Conservation (phyloP, 495 filamentous ascomycete species). For the Penicillium mononematosum region DNA sequence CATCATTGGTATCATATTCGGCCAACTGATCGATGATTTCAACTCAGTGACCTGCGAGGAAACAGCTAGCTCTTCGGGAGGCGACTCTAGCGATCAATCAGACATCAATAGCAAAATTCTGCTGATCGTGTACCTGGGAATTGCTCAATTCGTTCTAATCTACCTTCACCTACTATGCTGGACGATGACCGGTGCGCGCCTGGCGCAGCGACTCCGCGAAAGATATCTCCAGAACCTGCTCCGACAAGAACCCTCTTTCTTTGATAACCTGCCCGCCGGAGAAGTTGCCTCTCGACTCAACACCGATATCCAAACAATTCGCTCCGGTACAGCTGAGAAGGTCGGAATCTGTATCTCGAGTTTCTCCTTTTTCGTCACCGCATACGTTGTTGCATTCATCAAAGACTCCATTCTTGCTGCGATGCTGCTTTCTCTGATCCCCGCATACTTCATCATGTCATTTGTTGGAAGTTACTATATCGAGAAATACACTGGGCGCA, state of each 20-base stretch:
- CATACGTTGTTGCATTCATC: constrained; percentile 64
- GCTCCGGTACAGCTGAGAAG: constrained; percentile 65
- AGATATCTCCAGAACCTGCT: constrained; percentile 56
- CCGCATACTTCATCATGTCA: constrained; percentile 65
- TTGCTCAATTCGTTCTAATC: constrained; percentile 61
- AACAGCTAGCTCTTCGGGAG: constrained; percentile 18
- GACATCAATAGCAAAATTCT: constrained; percentile 58
- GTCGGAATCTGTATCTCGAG: constrained; percentile 59
- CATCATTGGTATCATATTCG: constrained; percentile 66
- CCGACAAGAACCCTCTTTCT: constrained; percentile 60
- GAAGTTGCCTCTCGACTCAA: constrained; percentile 63
- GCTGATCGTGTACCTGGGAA: constrained; percentile 60
- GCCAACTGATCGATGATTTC: constrained; percentile 64
- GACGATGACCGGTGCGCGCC: constrained; percentile 59
- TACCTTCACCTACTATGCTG: constrained; percentile 55
- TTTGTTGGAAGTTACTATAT: constrained; percentile 60
- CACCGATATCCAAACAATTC: constrained; percentile 59
- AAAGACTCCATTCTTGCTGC: constrained; percentile 47
- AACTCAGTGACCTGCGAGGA: constrained; percentile 56
- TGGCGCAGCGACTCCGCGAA: constrained; percentile 61
- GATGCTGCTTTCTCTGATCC: constrained; percentile 55
- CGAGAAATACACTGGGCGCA: constrained; percentile 54
- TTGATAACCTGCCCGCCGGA: constrained; percentile 54
- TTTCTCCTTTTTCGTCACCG: constrained; percentile 60
- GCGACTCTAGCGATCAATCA: constrained; percentile 32